phyloP scores from a whole-genome alignment of 148 eudicot genomes.

The Heliamphora exappendiculata region DNA sequence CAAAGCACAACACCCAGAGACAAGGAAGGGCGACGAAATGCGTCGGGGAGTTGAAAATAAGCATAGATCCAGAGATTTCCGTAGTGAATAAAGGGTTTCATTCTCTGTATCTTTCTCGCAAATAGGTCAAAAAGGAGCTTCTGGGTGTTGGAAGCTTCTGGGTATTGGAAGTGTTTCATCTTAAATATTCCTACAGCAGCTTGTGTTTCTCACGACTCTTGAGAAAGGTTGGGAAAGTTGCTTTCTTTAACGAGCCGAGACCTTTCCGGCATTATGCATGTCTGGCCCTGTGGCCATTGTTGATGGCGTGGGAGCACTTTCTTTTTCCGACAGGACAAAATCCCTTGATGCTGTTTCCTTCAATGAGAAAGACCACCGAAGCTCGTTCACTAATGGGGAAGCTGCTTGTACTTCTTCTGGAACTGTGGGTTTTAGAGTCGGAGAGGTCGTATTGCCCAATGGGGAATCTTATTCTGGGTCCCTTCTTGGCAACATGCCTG shows the following conservation, averaged over 20 bases:
- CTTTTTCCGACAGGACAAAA: conserved; percentile 49
- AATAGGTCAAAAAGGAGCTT: not conserved
- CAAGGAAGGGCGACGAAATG: too few species aligned
- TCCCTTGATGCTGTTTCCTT: conserved; percentile 45
- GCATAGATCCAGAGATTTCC: not conserved
- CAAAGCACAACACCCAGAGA: conserved; percentile 7
- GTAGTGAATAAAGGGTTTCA: not conserved
- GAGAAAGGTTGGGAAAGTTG: conserved; percentile 18
- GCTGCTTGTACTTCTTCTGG: conserved; percentile 39
- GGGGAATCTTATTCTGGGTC: conserved; percentile 77
- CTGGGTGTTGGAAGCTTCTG: not conserved
- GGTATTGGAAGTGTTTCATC: not conserved
- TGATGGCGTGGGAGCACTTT: conserved; percentile 32
- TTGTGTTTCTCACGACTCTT: not conserved
- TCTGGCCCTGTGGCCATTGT: conserved; percentile 56
- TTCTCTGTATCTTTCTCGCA: not conserved
- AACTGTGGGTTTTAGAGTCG: conserved; percentile 47
- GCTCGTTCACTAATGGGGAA: conserved; percentile 36
- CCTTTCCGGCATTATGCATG: conserved; percentile 62
- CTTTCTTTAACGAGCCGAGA: conserved; percentile 20
- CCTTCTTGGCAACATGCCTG: conserved; percentile 63
- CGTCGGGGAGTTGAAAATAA: too few species aligned
- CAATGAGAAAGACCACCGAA: conserved; percentile 26
- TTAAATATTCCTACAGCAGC: not conserved
- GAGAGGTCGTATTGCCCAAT: conserved; percentile 49